These are phyloP conservation scores for Hebeloma cylindrosporum DNA, from an alignment of 768 basidiomycete genomes.

Conservation along the genomic window DNA sequence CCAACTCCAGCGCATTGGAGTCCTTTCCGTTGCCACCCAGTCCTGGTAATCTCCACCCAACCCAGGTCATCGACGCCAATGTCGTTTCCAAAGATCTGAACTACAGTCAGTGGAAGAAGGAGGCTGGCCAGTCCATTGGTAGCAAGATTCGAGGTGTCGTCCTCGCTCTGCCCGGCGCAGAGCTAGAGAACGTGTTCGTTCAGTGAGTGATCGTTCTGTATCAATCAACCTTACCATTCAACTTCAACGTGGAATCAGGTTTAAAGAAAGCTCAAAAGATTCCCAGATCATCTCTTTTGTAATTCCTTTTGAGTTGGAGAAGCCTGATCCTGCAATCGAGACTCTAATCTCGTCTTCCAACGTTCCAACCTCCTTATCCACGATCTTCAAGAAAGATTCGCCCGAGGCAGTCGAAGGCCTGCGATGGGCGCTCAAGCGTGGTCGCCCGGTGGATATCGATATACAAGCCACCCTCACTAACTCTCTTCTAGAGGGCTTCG, in stretches of 20 bases:
- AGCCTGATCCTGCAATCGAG: conserved; percentile 40
- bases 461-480: conserved; percentile 57
- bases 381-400: conserved; percentile 52
- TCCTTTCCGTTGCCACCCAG: conserved; percentile 67
- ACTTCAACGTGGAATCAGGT: conserved; percentile 2
- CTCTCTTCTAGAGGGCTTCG: conserved; percentile 58
- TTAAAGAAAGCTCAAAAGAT: conserved; percentile 17
- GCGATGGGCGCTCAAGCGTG: conserved; percentile 63
- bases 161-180: conserved; percentile 45
- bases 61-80: conserved; percentile 65
- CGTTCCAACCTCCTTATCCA: conserved; percentile 53
- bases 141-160: conserved; percentile 56
- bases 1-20: conserved; percentile 66
- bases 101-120: conserved; percentile 51
- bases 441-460: conserved; percentile 69
- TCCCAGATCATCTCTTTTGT: conserved; percentile 54
- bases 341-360: conserved; percentile 37
- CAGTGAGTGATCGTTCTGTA: conserved; percentile 40
- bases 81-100: conserved; percentile 46
- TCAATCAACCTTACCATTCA: conserved; percentile 6
- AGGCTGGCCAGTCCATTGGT: conserved; percentile 46
- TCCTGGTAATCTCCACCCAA: conserved; percentile 65
- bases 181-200: conserved; percentile 43
- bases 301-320: conserved; percentile 60
- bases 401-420: conserved; percentile 55